phyloP scores from a whole-genome alignment of 805 yeast genomes.

The Pichia sporocuriosa region DNA sequence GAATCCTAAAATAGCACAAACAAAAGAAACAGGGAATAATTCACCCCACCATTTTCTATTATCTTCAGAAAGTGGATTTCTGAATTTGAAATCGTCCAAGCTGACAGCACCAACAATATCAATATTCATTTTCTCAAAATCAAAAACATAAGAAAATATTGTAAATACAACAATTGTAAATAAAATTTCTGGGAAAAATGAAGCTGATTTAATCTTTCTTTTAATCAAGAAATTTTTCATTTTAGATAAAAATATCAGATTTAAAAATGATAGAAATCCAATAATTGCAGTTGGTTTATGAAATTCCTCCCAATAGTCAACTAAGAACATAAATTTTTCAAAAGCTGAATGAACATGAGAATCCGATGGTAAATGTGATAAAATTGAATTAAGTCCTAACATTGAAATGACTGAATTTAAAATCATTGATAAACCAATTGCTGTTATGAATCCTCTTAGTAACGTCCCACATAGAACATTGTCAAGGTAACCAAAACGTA shows the following conservation, averaged over 20 bases:
- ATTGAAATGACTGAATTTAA: conserved; percentile 67
- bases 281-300: conserved; percentile 59
- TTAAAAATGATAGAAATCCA: conserved; percentile 45
- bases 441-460: conserved; percentile 76
- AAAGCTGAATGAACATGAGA: conserved; percentile 62
- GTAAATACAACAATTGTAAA: conserved; percentile 62
- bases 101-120: conserved; percentile 64
- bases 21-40: conserved; percentile 61
- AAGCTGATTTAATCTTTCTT: conserved; percentile 34
- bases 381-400: conserved; percentile 52
- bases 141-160: conserved; percentile 37
- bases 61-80: conserved; percentile 49
- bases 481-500: conserved; percentile 82
- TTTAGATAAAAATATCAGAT: conserved; percentile 37
- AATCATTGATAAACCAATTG: conserved; percentile 80
- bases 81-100: conserved; percentile 42
- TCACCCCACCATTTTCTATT: conserved; percentile 44
- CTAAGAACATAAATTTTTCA: conserved; percentile 56
- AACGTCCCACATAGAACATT: conserved; percentile 71
- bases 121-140: conserved; percentile 52
- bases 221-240: conserved; percentile 33
- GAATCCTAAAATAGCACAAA: conserved; percentile 81
- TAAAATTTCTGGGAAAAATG: conserved; percentile 81
- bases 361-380: conserved; percentile 37
- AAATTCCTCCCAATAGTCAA: conserved; percentile 37